Percentiles rank a stretch among this genome's conserved stretches.
These are phyloP conservation scores for Rhizoclosmatium globosum DNA, from an alignment of 192 early-diverging fungal species.

Conservation along the genomic window DNA sequence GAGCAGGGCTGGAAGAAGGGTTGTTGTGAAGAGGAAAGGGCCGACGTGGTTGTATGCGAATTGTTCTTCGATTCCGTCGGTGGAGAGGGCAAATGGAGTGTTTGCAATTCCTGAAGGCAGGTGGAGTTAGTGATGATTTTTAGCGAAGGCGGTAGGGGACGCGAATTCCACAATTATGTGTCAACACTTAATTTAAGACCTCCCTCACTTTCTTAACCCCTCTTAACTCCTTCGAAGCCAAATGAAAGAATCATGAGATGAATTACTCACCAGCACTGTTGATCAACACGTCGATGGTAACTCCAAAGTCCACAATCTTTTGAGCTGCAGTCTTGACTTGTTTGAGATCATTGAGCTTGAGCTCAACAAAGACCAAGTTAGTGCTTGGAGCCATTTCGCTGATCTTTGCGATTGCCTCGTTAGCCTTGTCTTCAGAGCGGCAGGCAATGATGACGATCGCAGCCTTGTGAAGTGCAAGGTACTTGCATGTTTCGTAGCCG, in stretches of 20 bases:
- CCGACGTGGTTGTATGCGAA: constrained; percentile 40
- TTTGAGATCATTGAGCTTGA: constrained; percentile 48
- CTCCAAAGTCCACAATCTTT: neutral
- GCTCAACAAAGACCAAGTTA: constrained; percentile 47
- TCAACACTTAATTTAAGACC: neutral
- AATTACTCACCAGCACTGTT: constrained; percentile 36
- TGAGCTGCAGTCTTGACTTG: neutral
- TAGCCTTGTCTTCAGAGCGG: constrained; percentile 29
- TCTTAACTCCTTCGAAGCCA: too few relatives aligned
- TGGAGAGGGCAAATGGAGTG: constrained; percentile 44
- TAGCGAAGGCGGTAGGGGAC: too few relatives aligned
- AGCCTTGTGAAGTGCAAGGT: constrained; percentile 42
- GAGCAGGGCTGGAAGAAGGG: constrained; percentile 37
- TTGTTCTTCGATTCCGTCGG: constrained; percentile 38
- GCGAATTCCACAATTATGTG: too few relatives aligned
- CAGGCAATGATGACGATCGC: constrained; percentile 28
- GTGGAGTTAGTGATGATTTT: too few relatives aligned
- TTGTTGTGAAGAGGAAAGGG: constrained; percentile 41
- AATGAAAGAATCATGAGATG: too few relatives aligned
- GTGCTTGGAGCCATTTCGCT: constrained; percentile 8
- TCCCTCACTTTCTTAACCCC: neutral
- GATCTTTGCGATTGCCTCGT: constrained; percentile 36
- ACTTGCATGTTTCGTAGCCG: constrained; percentile 35
- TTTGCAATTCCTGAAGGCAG: constrained; percentile 63
- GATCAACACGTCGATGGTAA: constrained; percentile 15